Evolutionary conservation across 2,329 filamentous ascomycete genomes (phyloP).

Genomic region (Ceratocystis alfenasii): DNA sequence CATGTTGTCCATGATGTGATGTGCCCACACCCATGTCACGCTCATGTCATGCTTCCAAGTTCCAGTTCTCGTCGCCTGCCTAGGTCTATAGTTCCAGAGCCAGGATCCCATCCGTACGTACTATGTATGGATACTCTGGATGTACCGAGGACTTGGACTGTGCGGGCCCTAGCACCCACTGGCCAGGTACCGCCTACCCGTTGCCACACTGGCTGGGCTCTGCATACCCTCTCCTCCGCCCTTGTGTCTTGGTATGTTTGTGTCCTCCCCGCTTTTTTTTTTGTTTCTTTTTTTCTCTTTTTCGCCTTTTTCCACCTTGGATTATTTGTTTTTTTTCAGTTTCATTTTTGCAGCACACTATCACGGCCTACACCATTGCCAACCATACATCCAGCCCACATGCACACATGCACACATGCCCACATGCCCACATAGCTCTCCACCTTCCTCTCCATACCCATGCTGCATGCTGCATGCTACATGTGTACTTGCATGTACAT

Average conservation of each 20-base stretch:
- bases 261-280: no score
- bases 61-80: not conserved
- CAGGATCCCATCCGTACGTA: not conserved
- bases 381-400: no score
- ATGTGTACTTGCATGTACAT: not conserved
- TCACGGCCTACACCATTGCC: no score
- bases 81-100: no score
- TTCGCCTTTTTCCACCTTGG: no score
- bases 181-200: conserved; percentile 3
- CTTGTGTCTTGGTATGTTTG: not conserved
- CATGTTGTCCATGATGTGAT: not conserved
- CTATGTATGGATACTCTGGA: conserved; percentile 6
- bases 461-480: not conserved
- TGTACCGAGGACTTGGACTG: conserved; percentile 13
- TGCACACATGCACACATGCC: no score
- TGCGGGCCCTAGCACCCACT: conserved; percentile 1
- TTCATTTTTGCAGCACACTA: no score
- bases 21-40: not conserved
- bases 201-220: not conserved
- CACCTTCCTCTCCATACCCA: no score
- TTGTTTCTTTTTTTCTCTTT: no score
- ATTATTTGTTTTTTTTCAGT: no score
- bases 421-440: no score
- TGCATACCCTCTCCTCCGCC: not conserved
- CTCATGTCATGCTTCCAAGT: not conserved